These are phyloP conservation scores for Coniochaeta sp. DNA, from an alignment of 2,329 filamentous ascomycete species.

Conservation along the genomic window DNA sequence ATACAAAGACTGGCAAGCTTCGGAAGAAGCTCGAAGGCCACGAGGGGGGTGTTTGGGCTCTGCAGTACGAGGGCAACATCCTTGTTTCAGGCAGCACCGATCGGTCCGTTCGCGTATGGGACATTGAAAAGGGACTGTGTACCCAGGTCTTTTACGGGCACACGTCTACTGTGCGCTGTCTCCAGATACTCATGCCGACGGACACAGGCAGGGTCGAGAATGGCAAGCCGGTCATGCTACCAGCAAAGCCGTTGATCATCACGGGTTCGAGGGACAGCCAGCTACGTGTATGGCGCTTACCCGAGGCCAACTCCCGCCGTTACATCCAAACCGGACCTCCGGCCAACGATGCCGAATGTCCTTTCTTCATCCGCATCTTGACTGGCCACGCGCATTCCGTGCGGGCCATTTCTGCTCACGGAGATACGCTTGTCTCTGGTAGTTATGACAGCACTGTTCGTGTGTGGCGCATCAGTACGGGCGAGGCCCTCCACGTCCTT, in stretches of 20 bases:
- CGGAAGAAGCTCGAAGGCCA: constrained; percentile 83
- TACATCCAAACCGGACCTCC: constrained; percentile 76
- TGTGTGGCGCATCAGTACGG: constrained; percentile 96
- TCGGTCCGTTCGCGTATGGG: constrained; percentile 97
- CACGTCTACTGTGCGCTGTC: constrained; percentile 90
- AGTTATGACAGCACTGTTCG: constrained; percentile 94
- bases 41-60: constrained; percentile 94
- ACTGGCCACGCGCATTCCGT: constrained; percentile 89
- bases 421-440: constrained; percentile 91
- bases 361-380: constrained; percentile 86
- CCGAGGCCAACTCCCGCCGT: constrained; percentile 66
- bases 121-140: constrained; percentile 87
- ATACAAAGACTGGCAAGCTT: constrained; percentile 86
- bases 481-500: constrained; percentile 76
- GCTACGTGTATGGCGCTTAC: constrained; percentile 88
- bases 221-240: constrained; percentile 78
- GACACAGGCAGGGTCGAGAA: constrained; percentile 65
- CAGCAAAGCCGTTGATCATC: constrained; percentile 90
- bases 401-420: constrained; percentile 88
- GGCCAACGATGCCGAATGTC: constrained; percentile 71
- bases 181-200: constrained; percentile 88
- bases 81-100: constrained; percentile 95
- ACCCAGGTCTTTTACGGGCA: constrained; percentile 97
- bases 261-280: constrained; percentile 94
- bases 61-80: constrained; percentile 93